Conservation (phyloP, 371 early-diverging fungal species). For the Lichtheimia corymbifera region DNA sequence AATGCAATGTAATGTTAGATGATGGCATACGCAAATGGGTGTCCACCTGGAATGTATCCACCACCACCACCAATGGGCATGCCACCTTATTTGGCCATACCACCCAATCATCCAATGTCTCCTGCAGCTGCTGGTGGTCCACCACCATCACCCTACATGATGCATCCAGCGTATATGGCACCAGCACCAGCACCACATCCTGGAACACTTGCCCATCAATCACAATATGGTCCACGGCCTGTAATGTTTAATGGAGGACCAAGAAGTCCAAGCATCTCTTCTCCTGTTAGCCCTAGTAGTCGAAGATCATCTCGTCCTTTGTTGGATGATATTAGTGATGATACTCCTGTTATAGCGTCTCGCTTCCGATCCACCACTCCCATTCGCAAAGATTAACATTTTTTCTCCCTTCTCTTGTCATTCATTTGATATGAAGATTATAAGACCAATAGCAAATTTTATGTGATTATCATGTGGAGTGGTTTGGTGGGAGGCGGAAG, state of each 20-base stretch:
- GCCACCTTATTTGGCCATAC: conserved; percentile 22
- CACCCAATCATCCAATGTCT: conserved; percentile 18
- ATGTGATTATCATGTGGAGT: too few relatives aligned
- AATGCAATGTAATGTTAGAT: conserved; percentile 39
- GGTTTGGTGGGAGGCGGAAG: too few relatives aligned
- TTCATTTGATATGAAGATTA: too few relatives aligned
- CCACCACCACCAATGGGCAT: conserved; percentile 7
- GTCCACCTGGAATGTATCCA: conserved; percentile 24
- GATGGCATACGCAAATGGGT: conserved; percentile 10
- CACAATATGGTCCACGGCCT: conserved; percentile 1
- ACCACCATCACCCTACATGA: conserved; percentile 14
- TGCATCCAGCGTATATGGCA: conserved; percentile 8
- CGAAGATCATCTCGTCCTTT: conserved; percentile 17
- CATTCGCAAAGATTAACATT: too few relatives aligned
- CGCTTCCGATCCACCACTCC: background rate
- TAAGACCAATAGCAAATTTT: too few relatives aligned
- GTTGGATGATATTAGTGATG: conserved; percentile 15
- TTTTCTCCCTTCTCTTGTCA: too few relatives aligned
- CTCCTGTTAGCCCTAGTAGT: conserved; percentile 20
- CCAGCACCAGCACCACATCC: background rate
- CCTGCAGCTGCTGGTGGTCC: conserved; percentile 15
- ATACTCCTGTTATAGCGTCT: background rate
- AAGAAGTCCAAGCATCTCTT: conserved; percentile 20
- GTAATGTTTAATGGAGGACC: conserved; percentile 2
- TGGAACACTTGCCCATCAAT: background rate